These are phyloP conservation scores for Lachnellula cervina DNA, from an alignment of 2,329 filamentous ascomycete species.

Conservation along the genomic window DNA sequence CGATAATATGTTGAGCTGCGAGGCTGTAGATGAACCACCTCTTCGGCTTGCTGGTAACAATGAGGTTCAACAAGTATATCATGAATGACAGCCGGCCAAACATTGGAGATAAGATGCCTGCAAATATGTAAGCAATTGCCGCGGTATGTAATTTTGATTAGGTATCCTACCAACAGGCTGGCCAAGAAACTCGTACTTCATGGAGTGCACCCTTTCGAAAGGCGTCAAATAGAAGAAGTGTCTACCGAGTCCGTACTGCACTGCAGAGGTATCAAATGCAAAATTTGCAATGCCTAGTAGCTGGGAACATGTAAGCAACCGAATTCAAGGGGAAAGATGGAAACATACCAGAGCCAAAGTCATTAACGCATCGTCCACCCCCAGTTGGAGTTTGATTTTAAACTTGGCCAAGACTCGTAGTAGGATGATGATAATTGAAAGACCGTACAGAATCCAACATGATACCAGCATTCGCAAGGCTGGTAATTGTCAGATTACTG, in stretches of 20 bases:
- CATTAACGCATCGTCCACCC: constrained; percentile 10
- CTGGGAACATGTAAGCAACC: background rate
- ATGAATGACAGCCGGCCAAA: constrained; percentile 14
- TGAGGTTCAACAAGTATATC: constrained; percentile 15
- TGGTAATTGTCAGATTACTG: background rate
- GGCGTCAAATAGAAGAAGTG: constrained; percentile 14
- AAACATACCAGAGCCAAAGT: constrained; percentile 5
- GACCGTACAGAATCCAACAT: constrained; percentile 9
- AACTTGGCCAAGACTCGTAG: constrained; percentile 8
- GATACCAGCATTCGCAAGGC: constrained; percentile 5
- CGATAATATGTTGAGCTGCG: constrained; percentile 1
- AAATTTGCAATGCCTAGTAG: background rate
- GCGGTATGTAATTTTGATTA: background rate
- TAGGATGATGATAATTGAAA: constrained; percentile 3
- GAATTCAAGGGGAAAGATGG: background rate
- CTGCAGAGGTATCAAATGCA: constrained; percentile 1
- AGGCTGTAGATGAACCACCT: constrained; percentile 10
- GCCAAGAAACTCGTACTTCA: constrained; percentile 14
- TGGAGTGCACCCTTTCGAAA: constrained; percentile 4
- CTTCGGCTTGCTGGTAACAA: constrained; percentile 8
- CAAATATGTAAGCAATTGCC: background rate
- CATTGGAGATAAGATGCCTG: constrained; percentile 16
- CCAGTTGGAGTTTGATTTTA: constrained; percentile 1
- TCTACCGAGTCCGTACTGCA: constrained; percentile 16
- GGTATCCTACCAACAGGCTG: constrained; percentile 11